phyloP scores from a whole-genome alignment of 768 basidiomycete genomes.

The Leccinum barrowsii region DNA sequence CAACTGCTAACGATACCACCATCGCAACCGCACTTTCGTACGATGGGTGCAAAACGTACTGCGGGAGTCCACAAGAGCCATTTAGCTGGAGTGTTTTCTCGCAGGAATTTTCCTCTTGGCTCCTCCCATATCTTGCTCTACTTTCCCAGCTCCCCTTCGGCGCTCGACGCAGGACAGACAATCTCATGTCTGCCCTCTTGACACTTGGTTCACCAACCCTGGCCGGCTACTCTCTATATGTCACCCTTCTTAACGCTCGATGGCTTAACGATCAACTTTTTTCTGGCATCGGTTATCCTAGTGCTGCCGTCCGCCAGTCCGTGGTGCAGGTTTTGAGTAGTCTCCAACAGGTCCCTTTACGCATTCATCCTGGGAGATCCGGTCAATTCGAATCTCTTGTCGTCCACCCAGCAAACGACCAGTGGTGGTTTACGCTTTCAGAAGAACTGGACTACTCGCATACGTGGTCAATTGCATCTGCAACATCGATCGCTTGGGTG shows the following conservation, averaged over 20 bases:
- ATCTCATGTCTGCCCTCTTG: slow-evolving; percentile 40
- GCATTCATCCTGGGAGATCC: slow-evolving; percentile 24
- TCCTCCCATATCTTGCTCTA: slow-evolving; percentile 47
- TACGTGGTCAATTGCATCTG: slow-evolving; percentile 40
- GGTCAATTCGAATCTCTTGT: slow-evolving; percentile 39
- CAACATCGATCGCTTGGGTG: slow-evolving; percentile 41
- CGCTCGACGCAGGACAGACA: slow-evolving; percentile 36
- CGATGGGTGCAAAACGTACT: background rate
- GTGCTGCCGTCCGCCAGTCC: background rate
- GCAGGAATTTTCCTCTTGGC: slow-evolving; percentile 42
- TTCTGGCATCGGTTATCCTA: slow-evolving; percentile 31
- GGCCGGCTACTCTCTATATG: slow-evolving; percentile 42
- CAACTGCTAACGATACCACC: background rate
- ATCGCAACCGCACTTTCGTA: slow-evolving; percentile 12
- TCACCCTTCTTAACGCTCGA: slow-evolving; percentile 42
- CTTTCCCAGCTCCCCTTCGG: slow-evolving; percentile 51
- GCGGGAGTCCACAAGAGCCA: slow-evolving; percentile 10
- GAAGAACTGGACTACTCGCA: slow-evolving; percentile 36
- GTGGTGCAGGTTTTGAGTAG: slow-evolving; percentile 35
- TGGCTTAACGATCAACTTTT: slow-evolving; percentile 36
- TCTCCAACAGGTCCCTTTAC: slow-evolving; percentile 42
- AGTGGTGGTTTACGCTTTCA: slow-evolving; percentile 38
- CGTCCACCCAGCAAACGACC: slow-evolving; percentile 39
- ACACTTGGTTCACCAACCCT: slow-evolving; percentile 44
- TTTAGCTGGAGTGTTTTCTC: slow-evolving; percentile 25